Base-by-base conservation (phyloP, 164 flowering plant genomes). In the Piper longum region DNA sequence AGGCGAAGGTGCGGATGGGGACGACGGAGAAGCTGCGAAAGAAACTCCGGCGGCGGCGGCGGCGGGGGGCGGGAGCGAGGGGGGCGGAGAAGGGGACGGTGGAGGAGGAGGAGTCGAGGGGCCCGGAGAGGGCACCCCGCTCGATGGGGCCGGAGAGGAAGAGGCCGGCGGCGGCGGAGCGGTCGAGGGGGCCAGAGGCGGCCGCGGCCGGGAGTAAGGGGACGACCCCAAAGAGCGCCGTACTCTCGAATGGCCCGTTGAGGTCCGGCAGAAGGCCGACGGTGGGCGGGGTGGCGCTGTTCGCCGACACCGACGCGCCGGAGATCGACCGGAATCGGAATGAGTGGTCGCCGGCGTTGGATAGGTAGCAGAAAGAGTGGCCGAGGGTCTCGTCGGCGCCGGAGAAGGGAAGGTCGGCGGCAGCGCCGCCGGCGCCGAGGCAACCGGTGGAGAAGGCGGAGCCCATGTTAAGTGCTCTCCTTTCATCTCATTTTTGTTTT, bases 111-210 rank as follows among this genome's bases (percentile, higher is more conserved):
- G 64, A 59, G 56, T 89, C 96, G 9, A 93, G 76, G 54, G 99
- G 99, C 0, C 95, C 98, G 1, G 98, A 91, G 1, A 83, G 62
- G 4, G 91, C 91, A n/a, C 89, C 88, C 0, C 89, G 80, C 82
- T 89, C 98, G 18, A 91, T 79, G 62, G 98, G 98, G 7, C 98
- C 99, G 7, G 99, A 95, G 83, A 95, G 78, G 77, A 93, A 93
- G 63, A 83, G 83, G n/a, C 93, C 36, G 36, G 36, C 36, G 2
- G 36, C 93, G 57, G 52, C 52, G 52, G n/a, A 17, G 16, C 14
- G 14, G 52, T 12, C 9, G 52, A 45, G 62, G 0, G 76, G 79
- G 42, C 59, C 36, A 9, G 56, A 17, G 5, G 62, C 68, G 45
- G 68, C 57, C 51, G 52, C 55, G 60, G 51, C 78, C 48, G 91